Conservation (phyloP, 2,329 filamentous ascomycete species). For the Microdochium trichocladiopsis region DNA sequence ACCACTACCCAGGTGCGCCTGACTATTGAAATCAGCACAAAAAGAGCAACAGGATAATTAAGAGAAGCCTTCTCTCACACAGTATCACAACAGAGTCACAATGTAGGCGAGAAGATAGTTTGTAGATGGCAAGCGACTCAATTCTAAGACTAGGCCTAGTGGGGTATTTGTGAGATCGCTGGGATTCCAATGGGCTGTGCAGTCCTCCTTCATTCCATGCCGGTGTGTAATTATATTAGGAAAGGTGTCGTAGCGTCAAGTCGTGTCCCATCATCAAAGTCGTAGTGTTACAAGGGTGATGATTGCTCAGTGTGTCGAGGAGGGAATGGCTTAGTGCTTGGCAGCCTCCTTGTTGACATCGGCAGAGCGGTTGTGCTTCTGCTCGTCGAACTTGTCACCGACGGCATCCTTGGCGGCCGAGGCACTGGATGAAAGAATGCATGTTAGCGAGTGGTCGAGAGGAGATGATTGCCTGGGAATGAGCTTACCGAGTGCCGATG, state of each 20-base stretch:
- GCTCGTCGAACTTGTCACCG: slow-evolving; percentile 37
- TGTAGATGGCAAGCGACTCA: not conserved
- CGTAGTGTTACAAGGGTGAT: slow-evolving; percentile 1
- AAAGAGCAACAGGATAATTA: too few relatives aligned
- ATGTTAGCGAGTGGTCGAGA: slow-evolving; percentile 17
- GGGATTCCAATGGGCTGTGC: not conserved
- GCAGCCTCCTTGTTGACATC: slow-evolving; percentile 25
- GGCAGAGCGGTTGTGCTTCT: slow-evolving; percentile 24
- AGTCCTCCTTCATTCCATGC: not conserved
- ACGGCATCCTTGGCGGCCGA: slow-evolving; percentile 41
- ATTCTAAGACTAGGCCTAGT: slow-evolving; percentile 1
- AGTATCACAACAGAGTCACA: not conserved
- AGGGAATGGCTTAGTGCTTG: slow-evolving; percentile 21
- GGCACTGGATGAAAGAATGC: slow-evolving; percentile 19
- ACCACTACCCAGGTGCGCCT: too few relatives aligned
- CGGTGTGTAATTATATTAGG: not conserved
- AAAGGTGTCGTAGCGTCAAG: not conserved
- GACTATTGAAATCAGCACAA: too few relatives aligned
- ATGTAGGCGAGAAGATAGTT: not conserved
- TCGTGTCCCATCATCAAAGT: slow-evolving; percentile 15
- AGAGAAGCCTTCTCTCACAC: too few relatives aligned
- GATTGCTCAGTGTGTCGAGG: slow-evolving; percentile 1
- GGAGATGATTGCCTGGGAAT: not conserved
- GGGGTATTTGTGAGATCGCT: slow-evolving; percentile 1
- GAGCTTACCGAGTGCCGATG: slow-evolving; percentile 44